Evolutionary conservation across 2,329 filamentous ascomycete genomes (phyloP), one percentile per base, ranked within the genome.

Genomic region (Berkeleyomyces rouxiae): DNA sequence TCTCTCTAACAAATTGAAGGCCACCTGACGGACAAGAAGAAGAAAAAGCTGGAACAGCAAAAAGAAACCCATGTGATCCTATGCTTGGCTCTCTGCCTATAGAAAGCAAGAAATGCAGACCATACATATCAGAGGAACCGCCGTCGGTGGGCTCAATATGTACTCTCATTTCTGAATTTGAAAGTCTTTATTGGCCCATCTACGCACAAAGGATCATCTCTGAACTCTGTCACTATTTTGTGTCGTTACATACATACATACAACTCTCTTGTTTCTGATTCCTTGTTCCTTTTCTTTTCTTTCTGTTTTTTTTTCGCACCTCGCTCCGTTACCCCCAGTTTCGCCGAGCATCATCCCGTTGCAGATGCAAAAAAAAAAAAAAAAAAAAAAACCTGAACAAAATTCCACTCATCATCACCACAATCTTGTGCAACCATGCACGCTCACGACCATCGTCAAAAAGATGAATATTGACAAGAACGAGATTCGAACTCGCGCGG

Each of bases 391-490:
- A n/a, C n/a, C n/a, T n/a, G n/a, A n/a, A n/a, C n/a, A n/a, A n/a
- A n/a, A n/a, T n/a, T n/a, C n/a, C n/a, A n/a, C n/a, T n/a, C n/a
- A n/a, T n/a, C n/a, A n/a, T n/a, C n/a, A n/a, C n/a, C n/a, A n/a
- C n/a, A n/a, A 44, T 44, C 43, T 44, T 44, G 43, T 44, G 16
- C 43, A n/a, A n/a, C n/a, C n/a, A n/a, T 44, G 16, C 43, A 13
- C 16, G 43, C 43, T 10, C 43, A 10, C 43, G 11, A 44, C 43
- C 16, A 10, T 13, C 11, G 10, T n/a, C 33, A 42, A 42, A 33
- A 51, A 61, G 43, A 40, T 9, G 40, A 69, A 69, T 70, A 69
- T 71, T 70, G 66, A 67, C 66, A 68, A 67, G 67, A 71, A 71
- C 72, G 70, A 69, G 63, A 64, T 64, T 64, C 59, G 60, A 64